Evolutionary conservation across 805 yeast species (phyloP), one percentile per base, ranked within the genome.

Genomic region (Saturnispora zaruensis): DNA sequence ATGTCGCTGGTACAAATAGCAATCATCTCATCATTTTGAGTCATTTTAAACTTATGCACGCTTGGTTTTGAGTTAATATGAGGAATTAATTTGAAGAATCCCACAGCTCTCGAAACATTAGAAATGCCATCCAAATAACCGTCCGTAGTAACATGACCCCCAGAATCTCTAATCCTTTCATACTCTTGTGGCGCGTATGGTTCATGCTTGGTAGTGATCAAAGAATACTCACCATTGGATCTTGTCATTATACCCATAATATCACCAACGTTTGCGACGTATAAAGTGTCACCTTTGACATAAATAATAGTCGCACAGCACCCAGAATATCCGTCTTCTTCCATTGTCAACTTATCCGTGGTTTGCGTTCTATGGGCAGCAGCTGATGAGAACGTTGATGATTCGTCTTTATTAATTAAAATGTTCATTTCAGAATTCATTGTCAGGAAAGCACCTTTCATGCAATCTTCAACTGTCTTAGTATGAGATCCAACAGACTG

Each of bases 191-290:
- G 73, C 25, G 76, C 79, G 5, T 93, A 83, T 7, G 98, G 97
- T 54, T 84, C 88, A 65, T 93, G 97, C 50, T 82, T 79, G 21
- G 76, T 79, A 1, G 96, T 84, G 40, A 93, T 69, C 4, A 79
- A 70, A n/a, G 73, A 69, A 62, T 78, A 84, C 45, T 87, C 91
- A 28, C 98, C 96, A 65, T 86, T 88, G 38, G 79, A 77, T 52
- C 84, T 77, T 6, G 95, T 81, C 46, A 91, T 64, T 45, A 93
- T 72, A 1, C 88, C 90, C 75, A 83, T 84, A 2, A 87, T 81
- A 60, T 93, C 97, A 59, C 99, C 99, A 49, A 87, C 78, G 55
- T 90, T 90, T 2, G 96, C 96, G 23, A 89, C 75, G 64, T 82
- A 88, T 21, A 89, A 63, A 49, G 71, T 74, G 47, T 77, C 77